Conservation (phyloP, 495 filamentous ascomycete genomes). For the Penicillium pancosmium region DNA sequence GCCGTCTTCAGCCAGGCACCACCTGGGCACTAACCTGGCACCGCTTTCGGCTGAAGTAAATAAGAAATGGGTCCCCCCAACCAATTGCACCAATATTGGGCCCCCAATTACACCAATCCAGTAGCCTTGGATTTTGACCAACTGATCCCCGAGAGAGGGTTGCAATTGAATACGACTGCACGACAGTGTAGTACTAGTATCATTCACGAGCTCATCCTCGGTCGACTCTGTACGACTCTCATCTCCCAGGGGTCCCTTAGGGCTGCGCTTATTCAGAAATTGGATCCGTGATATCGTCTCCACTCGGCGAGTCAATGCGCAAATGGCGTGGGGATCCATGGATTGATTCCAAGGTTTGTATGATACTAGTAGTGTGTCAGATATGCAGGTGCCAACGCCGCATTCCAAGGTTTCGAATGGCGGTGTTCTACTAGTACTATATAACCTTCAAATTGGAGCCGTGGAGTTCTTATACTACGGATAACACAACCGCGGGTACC, state of each 20-base stretch:
- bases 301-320: no score
- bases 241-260: background rate
- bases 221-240: background rate
- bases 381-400: no score
- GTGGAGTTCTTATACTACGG: no score
- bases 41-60: slow-evolving; percentile 3
- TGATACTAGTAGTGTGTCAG: no score
- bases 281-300: no score
- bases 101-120: background rate
- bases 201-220: background rate
- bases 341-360: no score
- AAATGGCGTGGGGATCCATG: no score
- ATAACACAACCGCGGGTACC: no score
- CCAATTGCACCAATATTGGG: background rate
- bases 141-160: slow-evolving; percentile 1
- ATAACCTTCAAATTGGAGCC: no score
- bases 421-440: no score
- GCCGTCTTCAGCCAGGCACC: slow-evolving; percentile 1
- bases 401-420: no score
- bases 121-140: background rate
- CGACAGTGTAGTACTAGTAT: slow-evolving; percentile 1
- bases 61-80: slow-evolving; percentile 1
- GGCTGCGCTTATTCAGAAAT: background rate
- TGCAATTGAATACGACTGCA: background rate
- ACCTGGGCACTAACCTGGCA: background rate